Base-by-base conservation (phyloP, 768 basidiomycete species). In the Botryobasidium botryosum region DNA sequence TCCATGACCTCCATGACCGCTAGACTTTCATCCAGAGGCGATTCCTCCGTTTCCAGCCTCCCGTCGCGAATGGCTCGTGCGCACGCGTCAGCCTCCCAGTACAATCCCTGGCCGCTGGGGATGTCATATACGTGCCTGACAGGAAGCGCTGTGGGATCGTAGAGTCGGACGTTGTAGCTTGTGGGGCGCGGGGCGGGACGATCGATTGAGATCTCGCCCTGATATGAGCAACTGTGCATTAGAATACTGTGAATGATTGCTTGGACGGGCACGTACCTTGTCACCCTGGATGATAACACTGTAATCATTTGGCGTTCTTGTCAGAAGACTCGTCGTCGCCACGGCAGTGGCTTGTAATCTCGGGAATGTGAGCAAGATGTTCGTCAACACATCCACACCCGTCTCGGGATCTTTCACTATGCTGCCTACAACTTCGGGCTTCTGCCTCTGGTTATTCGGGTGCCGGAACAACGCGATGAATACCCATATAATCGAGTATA, bases 41-140 rank as follows among this genome's bases (percentile, higher is more conserved):
- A 53, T 44, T 46, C 47, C 26, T 17, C 27, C n/a, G 38, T 40
- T 42, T 46, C 52, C 3, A 43, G 25, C 37, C 53, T 49, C 17
- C 52, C 53, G 27, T 51, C 47, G 6, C 52, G 44, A 27, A 55
- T 42, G 18, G 50, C 50, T 5, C 53, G 47, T 3, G 52, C 53
- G n/a, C 48, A 48, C 15, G 45, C 50, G 38, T 55, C 53, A 2
- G 50, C 53, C 46, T 53, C 45, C 52, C 52, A 55, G 28, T 48
- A 42, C 46, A 53, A 39, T 4, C 50, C 52, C 10, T 48, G 38
- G 5, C 53, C 53, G 6, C 28, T 7, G 7, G 39, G 32, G 23
- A 51, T 40, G n/a, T 25, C 18, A 21, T 40, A 21, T 2, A 31
- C 27, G 31, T 47, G 40, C 27, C n/a, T n/a, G n/a, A n/a, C n/a